Percentiles rank a stretch among this genome's conserved stretches.
Evolutionary conservation across 2,329 filamentous ascomycete species (phyloP).

Genomic region (Mycosphaerelloides madeirae): DNA sequence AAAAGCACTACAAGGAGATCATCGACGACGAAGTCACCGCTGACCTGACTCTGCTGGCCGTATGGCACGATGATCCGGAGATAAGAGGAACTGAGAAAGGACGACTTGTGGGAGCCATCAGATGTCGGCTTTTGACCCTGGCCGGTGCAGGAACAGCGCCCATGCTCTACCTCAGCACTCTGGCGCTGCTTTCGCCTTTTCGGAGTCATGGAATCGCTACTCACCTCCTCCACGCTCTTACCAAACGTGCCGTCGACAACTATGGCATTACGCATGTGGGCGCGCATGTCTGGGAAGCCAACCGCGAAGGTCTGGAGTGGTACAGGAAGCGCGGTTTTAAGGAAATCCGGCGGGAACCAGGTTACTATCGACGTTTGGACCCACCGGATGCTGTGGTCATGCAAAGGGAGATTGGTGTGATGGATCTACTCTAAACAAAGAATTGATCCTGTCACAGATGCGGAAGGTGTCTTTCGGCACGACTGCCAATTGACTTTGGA

Average conservation of each 20-base stretch:
- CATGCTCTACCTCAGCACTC: constrained; percentile 57
- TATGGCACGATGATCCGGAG: constrained; percentile 49
- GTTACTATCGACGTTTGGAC: constrained; percentile 56
- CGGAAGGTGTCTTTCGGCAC: too few relatives aligned
- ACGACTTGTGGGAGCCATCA: constrained; percentile 43
- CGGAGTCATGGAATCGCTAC: constrained; percentile 55
- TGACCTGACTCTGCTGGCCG: constrained; percentile 55
- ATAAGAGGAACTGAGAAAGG: constrained; percentile 24
- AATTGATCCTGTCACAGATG: too few relatives aligned
- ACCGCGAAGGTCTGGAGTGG: constrained; percentile 57
- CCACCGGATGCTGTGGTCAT: constrained; percentile 53
- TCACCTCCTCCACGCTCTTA: constrained; percentile 44
- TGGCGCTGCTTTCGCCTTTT: constrained; percentile 57
- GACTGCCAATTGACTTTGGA: too few relatives aligned
- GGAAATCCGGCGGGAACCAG: constrained; percentile 47
- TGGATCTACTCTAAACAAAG: too few relatives aligned
- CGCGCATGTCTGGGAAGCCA: constrained; percentile 62
- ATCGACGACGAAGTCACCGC: constrained; percentile 50
- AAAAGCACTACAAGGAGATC: constrained; percentile 57
- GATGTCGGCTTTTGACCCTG: constrained; percentile 41
- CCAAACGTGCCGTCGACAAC: constrained; percentile 37
- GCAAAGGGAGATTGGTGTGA: constrained; percentile 37
- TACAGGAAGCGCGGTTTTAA: constrained; percentile 56
- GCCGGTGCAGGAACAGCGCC: constrained; percentile 12
- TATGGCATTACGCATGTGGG: constrained; percentile 51